Conservation (phyloP, 805 yeast genomes). For the Metschnikowia lachancei region DNA sequence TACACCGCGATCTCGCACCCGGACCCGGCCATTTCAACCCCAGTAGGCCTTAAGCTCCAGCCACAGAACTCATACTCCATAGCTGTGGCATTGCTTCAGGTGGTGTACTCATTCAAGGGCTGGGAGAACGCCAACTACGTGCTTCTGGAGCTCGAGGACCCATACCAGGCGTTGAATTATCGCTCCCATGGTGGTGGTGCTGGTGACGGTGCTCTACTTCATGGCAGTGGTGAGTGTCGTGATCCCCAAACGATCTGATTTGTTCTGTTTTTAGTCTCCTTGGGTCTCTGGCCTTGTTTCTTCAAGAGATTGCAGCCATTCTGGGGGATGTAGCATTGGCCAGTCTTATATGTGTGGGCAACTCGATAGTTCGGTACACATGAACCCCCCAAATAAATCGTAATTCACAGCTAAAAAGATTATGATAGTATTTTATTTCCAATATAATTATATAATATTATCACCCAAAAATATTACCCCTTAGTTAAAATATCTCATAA, state of each 20-base stretch:
- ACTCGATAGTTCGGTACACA: too few species aligned
- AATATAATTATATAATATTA: too few species aligned
- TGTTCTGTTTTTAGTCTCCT: too few species aligned
- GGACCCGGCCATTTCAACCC: neutral
- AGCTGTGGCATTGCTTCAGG: constrained; percentile 56
- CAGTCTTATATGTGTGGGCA: too few species aligned
- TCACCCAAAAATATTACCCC: too few species aligned
- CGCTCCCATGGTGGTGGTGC: constrained; percentile 55
- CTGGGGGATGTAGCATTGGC: too few species aligned
- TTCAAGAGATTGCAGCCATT: too few species aligned
- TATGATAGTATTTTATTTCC: too few species aligned
- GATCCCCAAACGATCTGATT: constrained; percentile 46
- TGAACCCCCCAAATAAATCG: too few species aligned
- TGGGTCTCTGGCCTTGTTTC: too few species aligned
- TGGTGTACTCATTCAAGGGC: constrained; percentile 64
- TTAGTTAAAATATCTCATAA: too few species aligned
- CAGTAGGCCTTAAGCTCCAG: constrained; percentile 19
- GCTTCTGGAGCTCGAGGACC: constrained; percentile 54
- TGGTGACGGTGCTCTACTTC: constrained; percentile 53
- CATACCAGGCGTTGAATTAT: constrained; percentile 56
- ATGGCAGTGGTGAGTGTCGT: constrained; percentile 57
- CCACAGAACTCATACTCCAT: constrained; percentile 44
- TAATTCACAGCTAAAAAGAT: too few species aligned
- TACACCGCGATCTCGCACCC: constrained; percentile 29
- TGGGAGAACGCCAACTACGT: constrained; percentile 72